phyloP scores from a whole-genome alignment of 495 filamentous ascomycete genomes.

The Penicillium flavigenum region DNA sequence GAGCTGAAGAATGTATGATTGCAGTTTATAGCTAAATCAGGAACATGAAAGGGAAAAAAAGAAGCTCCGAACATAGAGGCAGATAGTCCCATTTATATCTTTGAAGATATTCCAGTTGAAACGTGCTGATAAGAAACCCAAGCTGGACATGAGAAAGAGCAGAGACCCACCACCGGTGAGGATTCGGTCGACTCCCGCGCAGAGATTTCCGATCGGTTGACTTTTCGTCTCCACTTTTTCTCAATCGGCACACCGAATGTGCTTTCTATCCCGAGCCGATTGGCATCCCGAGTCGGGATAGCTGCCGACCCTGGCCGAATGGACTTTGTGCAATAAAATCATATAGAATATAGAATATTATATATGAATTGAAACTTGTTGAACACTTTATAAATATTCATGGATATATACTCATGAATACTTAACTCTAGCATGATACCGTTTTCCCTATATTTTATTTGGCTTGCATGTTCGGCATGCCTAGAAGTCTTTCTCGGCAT shows the following conservation, averaged over 20 bases:
- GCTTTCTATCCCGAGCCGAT: conserved; percentile 19
- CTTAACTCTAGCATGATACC: neutral
- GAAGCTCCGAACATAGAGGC: neutral
- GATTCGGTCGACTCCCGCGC: conserved; percentile 26
- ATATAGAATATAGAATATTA: neutral
- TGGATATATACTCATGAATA: neutral
- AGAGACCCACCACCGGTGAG: conserved; percentile 27
- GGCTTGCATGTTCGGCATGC: neutral
- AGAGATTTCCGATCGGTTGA: conserved; percentile 26
- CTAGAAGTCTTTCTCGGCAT: conserved; percentile 4
- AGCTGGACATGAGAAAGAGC: neutral
- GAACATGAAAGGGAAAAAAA: neutral
- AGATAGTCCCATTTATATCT: conserved; percentile 16
- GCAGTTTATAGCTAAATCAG: neutral
- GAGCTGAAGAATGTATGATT: conserved; percentile 12
- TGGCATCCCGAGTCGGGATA: conserved; percentile 24
- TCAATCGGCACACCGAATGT: conserved; percentile 34
- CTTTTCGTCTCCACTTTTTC: conserved; percentile 16
- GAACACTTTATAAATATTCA: neutral
- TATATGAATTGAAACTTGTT: neutral
- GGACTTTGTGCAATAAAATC: neutral
- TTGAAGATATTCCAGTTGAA: conserved; percentile 6
- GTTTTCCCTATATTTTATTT: neutral
- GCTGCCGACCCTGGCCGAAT: conserved; percentile 2
- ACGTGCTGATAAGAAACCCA: conserved; percentile 17